Conservation (phyloP, 192 early-diverging fungal species). For the Allomyces javanicus region DNA sequence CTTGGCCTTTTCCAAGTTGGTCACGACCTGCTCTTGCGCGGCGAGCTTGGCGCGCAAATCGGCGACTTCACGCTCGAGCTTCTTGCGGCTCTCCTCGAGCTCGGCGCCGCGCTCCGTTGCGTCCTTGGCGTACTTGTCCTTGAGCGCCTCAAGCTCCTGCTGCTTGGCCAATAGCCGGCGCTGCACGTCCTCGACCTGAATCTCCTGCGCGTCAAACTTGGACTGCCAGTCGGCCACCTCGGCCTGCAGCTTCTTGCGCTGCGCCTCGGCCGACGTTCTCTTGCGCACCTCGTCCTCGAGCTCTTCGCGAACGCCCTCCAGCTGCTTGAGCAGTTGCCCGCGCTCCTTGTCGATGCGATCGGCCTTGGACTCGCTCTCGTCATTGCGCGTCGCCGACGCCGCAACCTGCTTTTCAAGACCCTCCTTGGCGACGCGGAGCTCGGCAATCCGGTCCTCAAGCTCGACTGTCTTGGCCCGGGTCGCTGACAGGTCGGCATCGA, state of each 20-base stretch:
- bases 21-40: conserved; percentile 30
- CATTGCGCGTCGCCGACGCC: conserved; percentile 22
- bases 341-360: conserved; percentile 32
- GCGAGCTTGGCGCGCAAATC: conserved; percentile 43
- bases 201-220: conserved; percentile 10
- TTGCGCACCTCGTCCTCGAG: conserved; percentile 16
- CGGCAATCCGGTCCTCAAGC: conserved; percentile 38
- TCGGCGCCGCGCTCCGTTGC: conserved; percentile 25
- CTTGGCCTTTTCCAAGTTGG: conserved; percentile 51
- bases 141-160: conserved; percentile 38
- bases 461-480: conserved; percentile 15
- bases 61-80: conserved; percentile 37
- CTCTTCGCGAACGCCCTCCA: conserved; percentile 14
- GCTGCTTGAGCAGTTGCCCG: conserved; percentile 24
- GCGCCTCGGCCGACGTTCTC: not conserved
- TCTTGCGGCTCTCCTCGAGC: conserved; percentile 31
- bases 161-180: conserved; percentile 45
- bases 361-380: conserved; percentile 29
- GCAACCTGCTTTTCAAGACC: conserved; percentile 45
- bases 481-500: conserved; percentile 17
- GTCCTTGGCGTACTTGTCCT: conserved; percentile 41
- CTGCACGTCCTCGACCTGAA: conserved; percentile 26
- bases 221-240: conserved; percentile 13
- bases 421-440: conserved; percentile 39
- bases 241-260: conserved; percentile 8